phyloP scores from a whole-genome alignment of 1,284 basidiomycete genomes.

The Sanghuangporus weigelae region DNA sequence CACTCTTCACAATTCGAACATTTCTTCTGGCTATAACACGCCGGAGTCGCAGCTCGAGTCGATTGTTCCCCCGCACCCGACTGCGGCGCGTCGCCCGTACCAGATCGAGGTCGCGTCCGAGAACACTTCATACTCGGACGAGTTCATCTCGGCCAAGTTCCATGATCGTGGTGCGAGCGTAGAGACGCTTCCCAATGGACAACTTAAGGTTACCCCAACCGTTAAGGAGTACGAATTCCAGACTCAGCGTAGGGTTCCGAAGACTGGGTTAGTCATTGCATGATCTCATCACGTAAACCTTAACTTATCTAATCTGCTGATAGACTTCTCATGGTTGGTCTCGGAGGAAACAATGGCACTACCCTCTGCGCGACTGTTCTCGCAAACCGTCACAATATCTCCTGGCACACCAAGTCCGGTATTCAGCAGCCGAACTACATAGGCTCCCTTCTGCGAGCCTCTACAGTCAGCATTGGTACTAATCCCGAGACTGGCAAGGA shows the following conservation, averaged over 20 bases:
- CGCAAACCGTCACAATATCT: conserved; percentile 93
- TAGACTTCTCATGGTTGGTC: conserved; percentile 94
- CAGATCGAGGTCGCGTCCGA: conserved; percentile 83
- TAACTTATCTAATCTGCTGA: conserved; percentile 16
- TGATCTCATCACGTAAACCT: conserved; percentile 15
- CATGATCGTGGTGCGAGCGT: conserved; percentile 80
- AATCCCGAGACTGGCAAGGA: conserved; percentile 86
- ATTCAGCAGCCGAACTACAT: conserved; percentile 96
- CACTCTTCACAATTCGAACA: conserved; percentile 36
- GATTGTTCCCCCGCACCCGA: conserved; percentile 74
- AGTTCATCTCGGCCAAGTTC: conserved; percentile 81
- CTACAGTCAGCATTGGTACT: conserved; percentile 87
- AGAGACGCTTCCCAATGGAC: conserved; percentile 56
- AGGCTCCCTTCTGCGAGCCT: conserved; percentile 89
- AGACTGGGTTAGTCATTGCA: conserved; percentile 74
- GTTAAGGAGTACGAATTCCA: conserved; percentile 85
- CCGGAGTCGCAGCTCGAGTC: conserved; percentile 63
- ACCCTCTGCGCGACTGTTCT: conserved; percentile 94
- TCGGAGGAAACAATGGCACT: conserved; percentile 97
- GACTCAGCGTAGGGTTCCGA: conserved; percentile 83
- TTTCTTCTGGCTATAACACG: conserved; percentile 60
- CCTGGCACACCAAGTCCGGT: conserved; percentile 93
- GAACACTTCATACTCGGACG: conserved; percentile 76
- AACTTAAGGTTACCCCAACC: conserved; percentile 75
- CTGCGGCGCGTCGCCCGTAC: conserved; percentile 72